Evolutionary conservation across 306 rosid species (phyloP).

Genomic region (Pyrus betulifolia): DNA sequence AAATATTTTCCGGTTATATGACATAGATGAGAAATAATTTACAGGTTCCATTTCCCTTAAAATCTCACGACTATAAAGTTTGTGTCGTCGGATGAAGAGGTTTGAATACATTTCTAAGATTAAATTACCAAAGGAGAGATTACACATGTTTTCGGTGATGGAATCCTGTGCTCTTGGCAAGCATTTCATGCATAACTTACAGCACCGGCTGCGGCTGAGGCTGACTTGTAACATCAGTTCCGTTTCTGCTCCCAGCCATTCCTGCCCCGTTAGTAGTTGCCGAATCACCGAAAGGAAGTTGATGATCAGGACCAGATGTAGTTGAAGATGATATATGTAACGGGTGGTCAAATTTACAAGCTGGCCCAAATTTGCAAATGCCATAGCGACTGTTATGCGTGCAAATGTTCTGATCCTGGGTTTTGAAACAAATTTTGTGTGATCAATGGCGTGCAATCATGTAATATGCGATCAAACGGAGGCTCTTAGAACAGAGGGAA

Average conservation of each 20-base stretch:
- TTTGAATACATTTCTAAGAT: conserved; percentile 11
- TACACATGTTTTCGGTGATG: conserved; percentile 9
- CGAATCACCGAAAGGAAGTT: conserved; percentile 28
- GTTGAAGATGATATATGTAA: conserved; percentile 24
- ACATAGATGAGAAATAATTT: conserved; percentile 9
- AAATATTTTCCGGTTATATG: not conserved
- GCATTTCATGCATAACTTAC: conserved; percentile 15
- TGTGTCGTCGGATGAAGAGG: conserved; percentile 28
- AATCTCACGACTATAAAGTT: not conserved
- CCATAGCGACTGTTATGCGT: conserved; percentile 72
- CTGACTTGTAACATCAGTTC: conserved; percentile 30
- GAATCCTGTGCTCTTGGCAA: conserved; percentile 32
- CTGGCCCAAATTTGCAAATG: conserved; percentile 90
- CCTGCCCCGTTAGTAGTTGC: conserved; percentile 34
- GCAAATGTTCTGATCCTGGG: conserved; percentile 77
- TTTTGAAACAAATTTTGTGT: conserved; percentile 11
- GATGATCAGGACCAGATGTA: conserved; percentile 40
- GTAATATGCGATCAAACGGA: not conserved
- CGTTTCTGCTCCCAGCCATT: conserved; percentile 38
- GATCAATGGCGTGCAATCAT: not conserved
- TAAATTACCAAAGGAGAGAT: conserved; percentile 9
- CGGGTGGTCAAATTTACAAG: conserved; percentile 82
- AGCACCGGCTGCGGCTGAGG: conserved; percentile 25
- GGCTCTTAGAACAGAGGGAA: not conserved
- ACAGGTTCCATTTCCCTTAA: conserved; percentile 12